Conservation (phyloP, 306 rosid species). For the Ormosia semicastrata region DNA sequence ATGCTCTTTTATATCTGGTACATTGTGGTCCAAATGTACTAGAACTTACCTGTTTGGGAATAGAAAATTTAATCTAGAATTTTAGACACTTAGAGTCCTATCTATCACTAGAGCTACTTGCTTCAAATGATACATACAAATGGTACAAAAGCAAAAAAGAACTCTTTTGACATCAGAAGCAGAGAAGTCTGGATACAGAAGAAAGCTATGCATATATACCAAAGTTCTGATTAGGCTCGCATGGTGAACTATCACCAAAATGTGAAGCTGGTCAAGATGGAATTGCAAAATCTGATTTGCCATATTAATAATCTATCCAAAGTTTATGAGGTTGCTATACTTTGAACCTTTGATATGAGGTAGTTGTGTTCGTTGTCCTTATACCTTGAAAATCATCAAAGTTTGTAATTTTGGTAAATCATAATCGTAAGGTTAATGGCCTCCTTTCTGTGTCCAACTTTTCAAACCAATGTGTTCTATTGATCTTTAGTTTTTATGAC, state of each 20-base stretch:
- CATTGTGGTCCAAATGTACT: constrained; percentile 38
- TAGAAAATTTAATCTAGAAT: constrained; percentile 41
- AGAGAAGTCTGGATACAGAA: constrained; percentile 14
- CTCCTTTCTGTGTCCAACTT: not conserved
- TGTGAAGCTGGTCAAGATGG: constrained; percentile 26
- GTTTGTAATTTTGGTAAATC: constrained; percentile 1
- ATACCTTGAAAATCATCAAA: not conserved
- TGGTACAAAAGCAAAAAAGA: constrained; percentile 36
- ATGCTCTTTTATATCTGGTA: constrained; percentile 18
- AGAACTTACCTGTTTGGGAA: constrained; percentile 42
- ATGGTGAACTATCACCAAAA: constrained; percentile 31
- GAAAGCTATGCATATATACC: constrained; percentile 6
- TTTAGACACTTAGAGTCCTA: constrained; percentile 23
- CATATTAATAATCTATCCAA: constrained; percentile 15
- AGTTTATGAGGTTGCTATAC: not conserved
- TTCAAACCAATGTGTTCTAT: not conserved
- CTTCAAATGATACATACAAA: constrained; percentile 48
- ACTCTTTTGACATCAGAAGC: constrained; percentile 5
- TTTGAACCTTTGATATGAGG: not conserved
- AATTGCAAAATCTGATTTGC: constrained; percentile 27
- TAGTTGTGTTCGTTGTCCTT: constrained; percentile 9
- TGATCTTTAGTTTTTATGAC: not conserved
- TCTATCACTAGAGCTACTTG: constrained; percentile 28
- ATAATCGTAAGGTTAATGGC: not conserved
- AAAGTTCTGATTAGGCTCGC: constrained; percentile 2